Evolutionary conservation across 2,329 filamentous ascomycete genomes (phyloP).

Genomic region (Rutstroemia sp.): DNA sequence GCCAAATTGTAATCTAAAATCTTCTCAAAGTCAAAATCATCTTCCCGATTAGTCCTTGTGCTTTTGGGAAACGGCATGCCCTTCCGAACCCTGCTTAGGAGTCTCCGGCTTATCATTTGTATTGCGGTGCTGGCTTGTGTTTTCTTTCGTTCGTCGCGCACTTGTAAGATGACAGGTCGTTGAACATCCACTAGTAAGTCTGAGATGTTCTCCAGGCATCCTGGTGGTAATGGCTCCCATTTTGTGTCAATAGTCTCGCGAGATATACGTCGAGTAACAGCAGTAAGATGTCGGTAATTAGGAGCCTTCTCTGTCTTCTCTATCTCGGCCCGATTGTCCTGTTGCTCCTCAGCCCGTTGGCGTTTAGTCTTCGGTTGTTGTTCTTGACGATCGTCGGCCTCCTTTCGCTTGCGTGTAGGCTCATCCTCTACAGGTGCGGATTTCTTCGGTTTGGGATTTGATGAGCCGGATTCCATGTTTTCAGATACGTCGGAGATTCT

Average conservation of each 20-base stretch:
- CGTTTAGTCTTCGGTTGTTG: slow-evolving; percentile 8
- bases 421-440: not conserved
- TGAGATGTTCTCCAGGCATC: slow-evolving; percentile 48
- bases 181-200: slow-evolving; percentile 51
- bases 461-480: not conserved
- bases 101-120: slow-evolving; percentile 44
- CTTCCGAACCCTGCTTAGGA: slow-evolving; percentile 50
- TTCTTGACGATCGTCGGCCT: not conserved
- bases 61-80: slow-evolving; percentile 61
- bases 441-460: not conserved
- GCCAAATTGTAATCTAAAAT: slow-evolving; percentile 50
- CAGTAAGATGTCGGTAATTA: slow-evolving; percentile 43
- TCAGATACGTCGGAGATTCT: slow-evolving; percentile 2
- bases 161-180: slow-evolving; percentile 52
- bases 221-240: slow-evolving; percentile 51
- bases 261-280: slow-evolving; percentile 47
- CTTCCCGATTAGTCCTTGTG: slow-evolving; percentile 40
- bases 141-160: slow-evolving; percentile 38
- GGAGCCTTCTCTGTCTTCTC: slow-evolving; percentile 12
- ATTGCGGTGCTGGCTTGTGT: slow-evolving; percentile 44
- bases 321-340: not conserved
- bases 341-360: slow-evolving; percentile 4
- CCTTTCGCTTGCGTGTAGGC: slow-evolving; percentile 2
- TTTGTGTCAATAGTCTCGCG: slow-evolving; percentile 59
- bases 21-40: slow-evolving; percentile 59